Conservation (phyloP, 2,329 filamentous ascomycete species). For the Hypoxylon sp. region DNA sequence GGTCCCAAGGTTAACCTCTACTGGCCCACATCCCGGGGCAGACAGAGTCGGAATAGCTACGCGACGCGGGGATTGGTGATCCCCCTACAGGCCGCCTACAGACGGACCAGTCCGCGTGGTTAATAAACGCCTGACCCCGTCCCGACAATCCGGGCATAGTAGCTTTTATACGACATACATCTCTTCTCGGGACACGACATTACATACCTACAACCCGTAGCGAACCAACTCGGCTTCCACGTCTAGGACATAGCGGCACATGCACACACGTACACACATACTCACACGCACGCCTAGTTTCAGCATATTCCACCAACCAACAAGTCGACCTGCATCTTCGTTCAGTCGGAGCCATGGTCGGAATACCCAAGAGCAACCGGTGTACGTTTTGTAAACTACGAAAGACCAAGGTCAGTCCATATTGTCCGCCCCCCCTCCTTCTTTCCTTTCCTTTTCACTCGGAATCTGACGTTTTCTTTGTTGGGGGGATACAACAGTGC, state of each 20-base stretch:
- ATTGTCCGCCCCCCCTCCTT: background rate
- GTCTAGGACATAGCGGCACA: background rate
- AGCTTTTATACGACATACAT: constrained; percentile 15
- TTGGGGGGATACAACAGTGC: constrained; percentile 40
- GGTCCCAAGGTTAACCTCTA: constrained; percentile 6
- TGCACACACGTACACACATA: background rate
- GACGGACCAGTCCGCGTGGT: constrained; percentile 10
- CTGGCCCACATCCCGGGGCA: background rate
- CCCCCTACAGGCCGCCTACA: constrained; percentile 9
- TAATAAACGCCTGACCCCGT: constrained; percentile 25
- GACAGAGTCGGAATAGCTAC: constrained; percentile 12
- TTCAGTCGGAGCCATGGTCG: constrained; percentile 38
- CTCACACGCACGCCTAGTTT: no score
- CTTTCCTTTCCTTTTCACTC: background rate
- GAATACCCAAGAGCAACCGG: constrained; percentile 45
- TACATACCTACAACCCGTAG: constrained; percentile 11
- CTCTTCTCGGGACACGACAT: constrained; percentile 14
- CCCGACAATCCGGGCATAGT: background rate
- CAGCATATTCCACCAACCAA: no score
- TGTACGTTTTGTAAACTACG: constrained; percentile 43
- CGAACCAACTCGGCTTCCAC: background rate
- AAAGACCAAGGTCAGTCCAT: constrained; percentile 42
- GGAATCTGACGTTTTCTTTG: constrained; percentile 20
- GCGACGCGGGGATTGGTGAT: constrained; percentile 8
- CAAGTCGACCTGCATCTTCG: background rate